Conservation (phyloP, 192 early-diverging fungal genomes). For the Podila epicladia region DNA sequence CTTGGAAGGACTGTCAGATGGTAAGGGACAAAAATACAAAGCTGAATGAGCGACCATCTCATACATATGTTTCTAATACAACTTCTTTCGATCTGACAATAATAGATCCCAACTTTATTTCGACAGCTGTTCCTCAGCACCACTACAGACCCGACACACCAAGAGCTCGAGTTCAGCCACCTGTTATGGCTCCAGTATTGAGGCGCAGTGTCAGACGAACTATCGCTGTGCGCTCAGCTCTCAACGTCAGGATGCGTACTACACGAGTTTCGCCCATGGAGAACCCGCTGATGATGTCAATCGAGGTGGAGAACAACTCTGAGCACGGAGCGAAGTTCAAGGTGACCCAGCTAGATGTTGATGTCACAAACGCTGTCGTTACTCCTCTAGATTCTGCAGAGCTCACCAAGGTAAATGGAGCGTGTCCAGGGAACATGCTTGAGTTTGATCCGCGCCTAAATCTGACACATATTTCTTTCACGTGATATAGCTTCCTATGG, state of each 20-base stretch:
- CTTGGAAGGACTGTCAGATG: constrained; percentile 59
- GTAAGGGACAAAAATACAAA: constrained; percentile 29
- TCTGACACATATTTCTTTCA: not conserved
- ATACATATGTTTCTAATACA: no score
- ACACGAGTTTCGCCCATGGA: constrained; percentile 66
- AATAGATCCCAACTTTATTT: constrained; percentile 23
- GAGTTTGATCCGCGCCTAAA: not conserved
- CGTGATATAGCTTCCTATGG: constrained; percentile 48
- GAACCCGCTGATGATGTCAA: constrained; percentile 70
- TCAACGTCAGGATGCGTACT: constrained; percentile 68
- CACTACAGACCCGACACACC: constrained; percentile 45
- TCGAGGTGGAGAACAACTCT: constrained; percentile 67
- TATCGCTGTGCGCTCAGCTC: constrained; percentile 59
- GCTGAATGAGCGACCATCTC: not conserved
- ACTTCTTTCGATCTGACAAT: no score
- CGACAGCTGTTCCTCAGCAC: constrained; percentile 28
- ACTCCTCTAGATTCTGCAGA: constrained; percentile 51
- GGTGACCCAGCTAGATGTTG: constrained; percentile 58
- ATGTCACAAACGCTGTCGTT: constrained; percentile 63
- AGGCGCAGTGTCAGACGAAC: constrained; percentile 53
- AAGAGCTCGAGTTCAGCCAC: constrained; percentile 26
- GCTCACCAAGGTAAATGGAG: constrained; percentile 49
- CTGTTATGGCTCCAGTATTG: constrained; percentile 26
- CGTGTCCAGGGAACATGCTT: no score
- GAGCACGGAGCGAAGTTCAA: constrained; percentile 62